phyloP scores from a whole-genome alignment of 768 basidiomycete genomes.

The Podaxis sp. region DNA sequence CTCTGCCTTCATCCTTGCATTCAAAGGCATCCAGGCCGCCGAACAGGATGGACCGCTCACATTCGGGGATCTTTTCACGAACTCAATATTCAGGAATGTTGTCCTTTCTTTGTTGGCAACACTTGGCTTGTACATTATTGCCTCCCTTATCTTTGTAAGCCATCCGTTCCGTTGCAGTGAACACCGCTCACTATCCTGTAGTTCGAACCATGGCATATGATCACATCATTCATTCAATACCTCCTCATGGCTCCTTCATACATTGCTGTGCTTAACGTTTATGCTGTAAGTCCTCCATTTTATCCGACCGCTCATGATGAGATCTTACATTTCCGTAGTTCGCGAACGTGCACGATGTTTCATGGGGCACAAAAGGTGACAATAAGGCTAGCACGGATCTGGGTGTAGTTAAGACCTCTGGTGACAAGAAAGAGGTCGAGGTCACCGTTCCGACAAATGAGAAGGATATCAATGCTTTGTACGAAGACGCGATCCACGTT shows the following conservation, averaged over 20 bases:
- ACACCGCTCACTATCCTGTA: conserved; percentile 28
- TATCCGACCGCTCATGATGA: background rate
- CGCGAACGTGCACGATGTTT: conserved; percentile 88
- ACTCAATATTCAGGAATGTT: conserved; percentile 82
- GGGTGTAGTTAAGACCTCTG: conserved; percentile 70
- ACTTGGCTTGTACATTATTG: conserved; percentile 81
- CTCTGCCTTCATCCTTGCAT: conserved; percentile 78
- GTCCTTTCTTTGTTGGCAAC: conserved; percentile 86
- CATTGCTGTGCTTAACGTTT: conserved; percentile 91
- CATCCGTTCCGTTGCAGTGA: conserved; percentile 5
- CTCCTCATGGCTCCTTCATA: conserved; percentile 91
- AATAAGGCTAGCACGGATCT: conserved; percentile 85
- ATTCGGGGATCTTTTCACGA: conserved; percentile 67
- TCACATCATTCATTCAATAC: conserved; percentile 95
- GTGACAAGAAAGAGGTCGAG: conserved; percentile 81
- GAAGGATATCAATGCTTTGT: conserved; percentile 85
- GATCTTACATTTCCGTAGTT: conserved; percentile 44
- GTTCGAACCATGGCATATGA: conserved; percentile 99
- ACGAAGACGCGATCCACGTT: conserved; percentile 88
- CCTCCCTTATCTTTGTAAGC: conserved; percentile 84
- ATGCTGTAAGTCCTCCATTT: conserved; percentile 52
- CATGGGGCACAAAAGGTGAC: conserved; percentile 96
- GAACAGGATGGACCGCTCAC: conserved; percentile 45
- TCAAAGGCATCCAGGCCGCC: conserved; percentile 73
- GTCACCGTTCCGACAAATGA: conserved; percentile 84